A percentile compares a stretch with the other conserved stretches of the same genome.
These are phyloP conservation scores for Helotiales sp. DNA, from an alignment of 2,329 filamentous ascomycete genomes.

Conservation along the genomic window DNA sequence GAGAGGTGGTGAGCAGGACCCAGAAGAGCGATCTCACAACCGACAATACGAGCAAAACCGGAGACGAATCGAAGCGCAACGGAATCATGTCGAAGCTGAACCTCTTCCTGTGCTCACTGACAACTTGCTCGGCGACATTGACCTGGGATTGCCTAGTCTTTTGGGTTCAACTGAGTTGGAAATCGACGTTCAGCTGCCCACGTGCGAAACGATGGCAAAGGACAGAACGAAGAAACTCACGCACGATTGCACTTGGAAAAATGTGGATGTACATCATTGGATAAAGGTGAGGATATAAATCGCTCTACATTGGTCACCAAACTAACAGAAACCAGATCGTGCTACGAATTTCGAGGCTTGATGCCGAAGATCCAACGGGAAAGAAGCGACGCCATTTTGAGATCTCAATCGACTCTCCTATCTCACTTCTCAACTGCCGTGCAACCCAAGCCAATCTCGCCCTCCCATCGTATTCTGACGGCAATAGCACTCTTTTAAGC, in stretches of 20 bases:
- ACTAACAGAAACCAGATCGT: slow-evolving; percentile 60
- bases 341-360: slow-evolving; percentile 73
- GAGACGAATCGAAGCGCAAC: slow-evolving; percentile 56
- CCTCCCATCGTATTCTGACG: slow-evolving; percentile 69
- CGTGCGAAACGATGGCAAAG: slow-evolving; percentile 69
- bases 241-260: slow-evolving; percentile 75
- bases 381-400: slow-evolving; percentile 73
- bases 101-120: slow-evolving; percentile 47
- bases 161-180: slow-evolving; percentile 76
- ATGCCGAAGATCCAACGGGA: slow-evolving; percentile 61
- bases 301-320: background rate
- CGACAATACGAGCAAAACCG: slow-evolving; percentile 41
- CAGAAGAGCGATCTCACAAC: slow-evolving; percentile 46
- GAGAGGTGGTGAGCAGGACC: slow-evolving; percentile 69
- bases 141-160: slow-evolving; percentile 58
- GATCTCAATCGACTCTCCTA: slow-evolving; percentile 78
- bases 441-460: slow-evolving; percentile 73
- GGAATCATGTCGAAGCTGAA: slow-evolving; percentile 52
- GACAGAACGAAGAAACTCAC: slow-evolving; percentile 64
- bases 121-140: slow-evolving; percentile 66
- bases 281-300: slow-evolving; percentile 63
- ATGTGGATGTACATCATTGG: slow-evolving; percentile 78
- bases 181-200: slow-evolving; percentile 74
- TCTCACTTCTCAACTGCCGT: slow-evolving; percentile 75
- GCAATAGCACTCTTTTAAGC: slow-evolving; percentile 48